Percentiles rank a stretch among this genome's conserved stretches.
Conservation (phyloP, 345 rosid species). For the Bruguiera parviflora region DNA sequence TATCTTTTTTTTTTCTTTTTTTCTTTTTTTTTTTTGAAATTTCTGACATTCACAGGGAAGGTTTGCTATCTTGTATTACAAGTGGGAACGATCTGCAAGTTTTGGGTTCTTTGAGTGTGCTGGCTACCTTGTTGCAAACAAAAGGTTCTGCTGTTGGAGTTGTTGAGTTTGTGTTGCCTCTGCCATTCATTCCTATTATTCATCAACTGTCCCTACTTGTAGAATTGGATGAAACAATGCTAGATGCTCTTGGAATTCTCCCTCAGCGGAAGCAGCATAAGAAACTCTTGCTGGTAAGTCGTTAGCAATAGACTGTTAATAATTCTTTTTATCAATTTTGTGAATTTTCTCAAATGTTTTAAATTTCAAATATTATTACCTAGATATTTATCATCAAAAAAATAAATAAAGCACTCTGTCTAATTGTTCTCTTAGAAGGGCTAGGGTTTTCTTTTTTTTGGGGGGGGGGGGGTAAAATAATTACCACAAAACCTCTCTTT, state of each 20-base stretch:
- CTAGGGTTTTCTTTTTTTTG: too few relatives aligned
- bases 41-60: conserved; percentile 55
- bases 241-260: conserved; percentile 96
- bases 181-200: conserved; percentile 12
- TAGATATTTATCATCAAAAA: not conserved
- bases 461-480: too few relatives aligned
- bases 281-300: conserved; percentile 81
- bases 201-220: conserved; percentile 23
- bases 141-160: conserved; percentile 57
- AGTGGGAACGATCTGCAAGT: conserved; percentile 73
- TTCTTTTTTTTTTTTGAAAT: conserved; percentile 14
- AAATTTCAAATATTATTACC: not conserved
- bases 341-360: too few relatives aligned
- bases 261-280: conserved; percentile 96
- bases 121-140: conserved; percentile 90
- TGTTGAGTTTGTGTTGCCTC: conserved; percentile 10
- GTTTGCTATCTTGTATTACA: conserved; percentile 61
- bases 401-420: not conserved
- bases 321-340: not conserved
- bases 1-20: not conserved
- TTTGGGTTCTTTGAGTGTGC: conserved; percentile 73
- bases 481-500: too few relatives aligned
- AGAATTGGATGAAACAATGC: conserved; percentile 95
- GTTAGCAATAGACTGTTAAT: conserved; percentile 5
- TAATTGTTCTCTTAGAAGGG: not conserved